Base-by-base conservation (phyloP, 495 filamentous ascomycete species). In the Penicillium macrosclerotiorum region DNA sequence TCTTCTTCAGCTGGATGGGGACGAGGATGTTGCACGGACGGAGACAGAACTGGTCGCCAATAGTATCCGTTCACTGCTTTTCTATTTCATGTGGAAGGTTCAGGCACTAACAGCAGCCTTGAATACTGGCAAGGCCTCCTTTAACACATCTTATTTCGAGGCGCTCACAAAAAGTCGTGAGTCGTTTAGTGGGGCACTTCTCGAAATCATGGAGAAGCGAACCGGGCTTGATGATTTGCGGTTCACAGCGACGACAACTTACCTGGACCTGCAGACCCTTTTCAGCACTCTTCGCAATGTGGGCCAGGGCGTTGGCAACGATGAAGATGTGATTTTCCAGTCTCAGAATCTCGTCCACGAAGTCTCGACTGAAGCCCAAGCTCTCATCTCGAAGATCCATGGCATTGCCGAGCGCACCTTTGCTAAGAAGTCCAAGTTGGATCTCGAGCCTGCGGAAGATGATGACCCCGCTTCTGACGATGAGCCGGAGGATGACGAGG, bases 1-100 rank as follows among this genome's bases (percentile, higher is more conserved):
- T 14, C 64, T 76, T 5, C 76, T 80, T 14, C 71, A 63, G 26
- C 51, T 77, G 23, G 78, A 82, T 20, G 72, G 78, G 1, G 77
- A 84, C 41, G 79, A 85, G 20, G 82, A 85, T 9, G 60, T 77
- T 3, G 83, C 85, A 42, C 78, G 77, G 31, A 67, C 84, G 7
- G 90, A 95, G 58, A 83, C 89, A 45, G 84, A 90, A 46, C 67
- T 93, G 38, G 80, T 90, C 5, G 72, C 74, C 8, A 83, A 79
- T 43, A 84, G 89, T 14, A 81, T 90, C 49, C 83, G 84, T 49
- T 74, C 83, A 5, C 64, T 86, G 17, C 69, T 90, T 18, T 89
- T 90, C 70, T 97, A 96, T 69, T 93, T 96, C 64, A 88, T 95
- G 83, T 98, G 93, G 93, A 90, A 91, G 51, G 76, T 88, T 7